Percentiles rank a stretch among this genome's conserved stretches.
Evolutionary conservation across 768 basidiomycete genomes (phyloP).

Genomic region (Artomyces pyxidatus): DNA sequence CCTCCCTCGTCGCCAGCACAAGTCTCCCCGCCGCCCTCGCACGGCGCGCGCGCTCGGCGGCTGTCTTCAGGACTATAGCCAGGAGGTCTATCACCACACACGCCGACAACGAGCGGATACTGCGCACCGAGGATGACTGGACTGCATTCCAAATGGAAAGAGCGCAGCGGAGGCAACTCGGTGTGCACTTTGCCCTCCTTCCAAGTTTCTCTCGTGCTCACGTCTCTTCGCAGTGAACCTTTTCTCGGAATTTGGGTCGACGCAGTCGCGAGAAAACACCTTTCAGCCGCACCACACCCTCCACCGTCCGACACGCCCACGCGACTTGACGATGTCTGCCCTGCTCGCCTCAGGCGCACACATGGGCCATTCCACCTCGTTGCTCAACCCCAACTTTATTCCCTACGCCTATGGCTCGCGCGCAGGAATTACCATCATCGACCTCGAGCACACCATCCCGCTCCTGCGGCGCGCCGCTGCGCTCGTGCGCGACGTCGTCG

Average conservation of each 20-base stretch:
- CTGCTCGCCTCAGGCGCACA: slow-evolving; percentile 91
- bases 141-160: slow-evolving; percentile 50
- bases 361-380: slow-evolving; percentile 77
- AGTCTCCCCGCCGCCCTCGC: slow-evolving; percentile 22
- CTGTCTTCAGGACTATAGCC: background rate
- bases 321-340: slow-evolving; percentile 75
- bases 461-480: slow-evolving; percentile 86
- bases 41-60: background rate
- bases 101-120: no score
- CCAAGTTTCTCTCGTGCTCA: slow-evolving; percentile 12
- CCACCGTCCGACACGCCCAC: slow-evolving; percentile 48
- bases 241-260: slow-evolving; percentile 70
- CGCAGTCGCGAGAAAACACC: slow-evolving; percentile 54
- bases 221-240: slow-evolving; percentile 36
- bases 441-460: slow-evolving; percentile 89
- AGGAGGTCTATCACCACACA: no score
- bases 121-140: slow-evolving; percentile 50
- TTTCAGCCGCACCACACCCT: slow-evolving; percentile 69
- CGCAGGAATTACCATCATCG: slow-evolving; percentile 85
- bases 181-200: slow-evolving; percentile 28
- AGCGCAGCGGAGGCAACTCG: slow-evolving; percentile 44
- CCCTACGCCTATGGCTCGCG: slow-evolving; percentile 92
- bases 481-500: slow-evolving; percentile 75
- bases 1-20: no score
- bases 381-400: slow-evolving; percentile 84